phyloP scores from a whole-genome alignment of 2,329 filamentous ascomycete species.

The Helicocarpus griseus region DNA sequence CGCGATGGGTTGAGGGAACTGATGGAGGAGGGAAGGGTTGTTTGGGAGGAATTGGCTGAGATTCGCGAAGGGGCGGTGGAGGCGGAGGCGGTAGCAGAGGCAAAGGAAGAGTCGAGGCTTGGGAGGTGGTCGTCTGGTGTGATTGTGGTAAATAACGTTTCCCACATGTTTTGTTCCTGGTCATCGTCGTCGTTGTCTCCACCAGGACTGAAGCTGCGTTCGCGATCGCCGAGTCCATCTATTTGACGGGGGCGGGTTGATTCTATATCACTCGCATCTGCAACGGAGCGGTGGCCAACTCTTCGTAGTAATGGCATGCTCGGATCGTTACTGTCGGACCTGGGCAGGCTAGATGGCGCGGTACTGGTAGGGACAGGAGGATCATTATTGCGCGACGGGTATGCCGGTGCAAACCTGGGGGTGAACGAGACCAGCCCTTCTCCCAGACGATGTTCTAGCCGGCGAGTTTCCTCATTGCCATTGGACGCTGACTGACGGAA shows the following conservation, averaged over 20 bases:
- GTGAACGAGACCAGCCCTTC: conserved; percentile 24
- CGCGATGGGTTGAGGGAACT: conserved; percentile 10
- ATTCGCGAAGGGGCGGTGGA: conserved; percentile 23
- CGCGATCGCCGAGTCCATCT: conserved; percentile 75
- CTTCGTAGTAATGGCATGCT: conserved; percentile 23
- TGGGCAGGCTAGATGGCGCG: background rate
- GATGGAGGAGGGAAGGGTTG: conserved; percentile 21
- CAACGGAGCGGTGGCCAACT: conserved; percentile 25
- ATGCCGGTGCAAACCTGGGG: conserved; percentile 37
- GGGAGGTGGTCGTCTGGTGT: conserved; percentile 73
- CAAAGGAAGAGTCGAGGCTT: conserved; percentile 73
- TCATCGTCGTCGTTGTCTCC: conserved; percentile 24
- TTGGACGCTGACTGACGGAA: background rate
- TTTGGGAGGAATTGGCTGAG: conserved; percentile 35
- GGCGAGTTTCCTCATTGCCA: background rate
- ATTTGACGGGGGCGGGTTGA: conserved; percentile 24
- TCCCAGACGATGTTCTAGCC: conserved; percentile 8
- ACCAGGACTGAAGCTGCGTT: conserved; percentile 64
- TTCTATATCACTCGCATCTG: conserved; percentile 14
- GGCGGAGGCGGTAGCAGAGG: conserved; percentile 40
- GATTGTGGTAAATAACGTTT: conserved; percentile 69
- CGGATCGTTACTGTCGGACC: conserved; percentile 13
- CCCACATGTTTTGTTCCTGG: conserved; percentile 56
- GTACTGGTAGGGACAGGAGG: background rate
- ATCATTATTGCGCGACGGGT: conserved; percentile 7